Conservation (phyloP, 495 filamentous ascomycete species). For the Penicillium silybi region DNA sequence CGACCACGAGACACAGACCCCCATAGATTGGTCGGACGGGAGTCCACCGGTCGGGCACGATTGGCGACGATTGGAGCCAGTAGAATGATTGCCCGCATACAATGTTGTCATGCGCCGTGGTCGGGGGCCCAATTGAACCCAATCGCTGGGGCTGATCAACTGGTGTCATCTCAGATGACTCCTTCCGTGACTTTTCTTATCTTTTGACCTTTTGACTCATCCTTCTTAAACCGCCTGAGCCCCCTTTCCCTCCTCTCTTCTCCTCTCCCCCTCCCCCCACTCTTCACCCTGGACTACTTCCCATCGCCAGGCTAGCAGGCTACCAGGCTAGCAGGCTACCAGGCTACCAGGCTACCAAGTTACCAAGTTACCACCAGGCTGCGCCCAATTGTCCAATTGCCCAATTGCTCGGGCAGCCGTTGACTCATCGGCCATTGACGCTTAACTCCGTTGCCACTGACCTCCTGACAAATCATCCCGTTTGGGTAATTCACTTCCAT, state of each 20-base stretch:
- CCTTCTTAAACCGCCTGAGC: not conserved
- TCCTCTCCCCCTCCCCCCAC: not conserved
- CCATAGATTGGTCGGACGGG: not conserved
- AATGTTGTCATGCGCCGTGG: not conserved
- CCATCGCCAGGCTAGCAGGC: no score
- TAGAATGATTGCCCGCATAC: not conserved
- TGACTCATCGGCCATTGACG: constrained; percentile 13
- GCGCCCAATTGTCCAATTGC: not conserved
- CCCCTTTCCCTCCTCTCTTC: not conserved
- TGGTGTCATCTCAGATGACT: not conserved
- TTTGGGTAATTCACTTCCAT: constrained; percentile 11
- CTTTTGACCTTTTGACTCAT: constrained; percentile 12
- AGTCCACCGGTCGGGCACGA: not conserved
- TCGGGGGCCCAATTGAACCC: not conserved
- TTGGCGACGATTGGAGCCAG: not conserved
- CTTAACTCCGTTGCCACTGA: constrained; percentile 20
- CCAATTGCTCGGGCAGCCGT: not conserved
- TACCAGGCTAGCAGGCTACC: not conserved
- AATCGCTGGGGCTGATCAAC: not conserved
- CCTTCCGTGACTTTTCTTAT: not conserved
- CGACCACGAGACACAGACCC: not conserved
- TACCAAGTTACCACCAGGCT: not conserved
- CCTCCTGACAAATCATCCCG: constrained; percentile 19
- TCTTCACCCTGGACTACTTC: no score
- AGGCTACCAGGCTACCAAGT: not conserved